These are phyloP conservation scores for Domatiomyces globalis DNA, from an alignment of 2,329 filamentous ascomycete species.

Conservation along the genomic window DNA sequence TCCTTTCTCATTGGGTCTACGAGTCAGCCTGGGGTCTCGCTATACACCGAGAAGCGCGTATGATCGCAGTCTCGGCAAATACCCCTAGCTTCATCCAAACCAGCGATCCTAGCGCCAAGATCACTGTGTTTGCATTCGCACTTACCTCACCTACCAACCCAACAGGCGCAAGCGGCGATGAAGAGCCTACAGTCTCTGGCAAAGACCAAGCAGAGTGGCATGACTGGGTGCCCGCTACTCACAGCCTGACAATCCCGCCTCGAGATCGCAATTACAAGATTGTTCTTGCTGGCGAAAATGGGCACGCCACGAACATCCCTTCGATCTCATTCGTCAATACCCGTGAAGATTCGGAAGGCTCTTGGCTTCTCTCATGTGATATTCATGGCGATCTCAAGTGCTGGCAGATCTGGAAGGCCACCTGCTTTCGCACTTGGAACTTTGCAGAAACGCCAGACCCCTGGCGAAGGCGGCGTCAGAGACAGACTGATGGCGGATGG, in stretches of 20 bases:
- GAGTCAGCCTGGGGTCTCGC: constrained; percentile 79
- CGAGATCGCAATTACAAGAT: constrained; percentile 31
- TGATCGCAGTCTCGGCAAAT: constrained; percentile 80
- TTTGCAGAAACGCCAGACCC: constrained; percentile 8
- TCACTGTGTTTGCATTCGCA: constrained; percentile 19
- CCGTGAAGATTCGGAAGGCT: constrained; percentile 39
- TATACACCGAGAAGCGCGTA: constrained; percentile 62
- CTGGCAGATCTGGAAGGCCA: constrained; percentile 35
- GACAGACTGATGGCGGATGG: constrained; percentile 27
- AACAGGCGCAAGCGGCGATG: constrained; percentile 4
- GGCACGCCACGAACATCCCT: constrained; percentile 41
- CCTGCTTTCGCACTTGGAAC: constrained; percentile 21
- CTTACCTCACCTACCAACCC: constrained; percentile 25
- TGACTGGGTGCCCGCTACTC: constrained; percentile 6
- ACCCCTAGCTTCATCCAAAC: constrained; percentile 21
- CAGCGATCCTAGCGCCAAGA: constrained; percentile 13
- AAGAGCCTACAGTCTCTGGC: background rate
- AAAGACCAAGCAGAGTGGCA: constrained; percentile 11
- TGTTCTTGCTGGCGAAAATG: constrained; percentile 24
- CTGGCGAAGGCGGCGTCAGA: constrained; percentile 5
- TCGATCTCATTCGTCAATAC: constrained; percentile 45
- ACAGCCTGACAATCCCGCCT: constrained; percentile 3
- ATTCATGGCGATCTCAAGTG: constrained; percentile 37
- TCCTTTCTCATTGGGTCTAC: constrained; percentile 65
- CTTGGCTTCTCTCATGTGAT: constrained; percentile 44